Base-by-base conservation (phyloP, 2,329 filamentous ascomycete genomes). In the Beauveria brongniartii region DNA sequence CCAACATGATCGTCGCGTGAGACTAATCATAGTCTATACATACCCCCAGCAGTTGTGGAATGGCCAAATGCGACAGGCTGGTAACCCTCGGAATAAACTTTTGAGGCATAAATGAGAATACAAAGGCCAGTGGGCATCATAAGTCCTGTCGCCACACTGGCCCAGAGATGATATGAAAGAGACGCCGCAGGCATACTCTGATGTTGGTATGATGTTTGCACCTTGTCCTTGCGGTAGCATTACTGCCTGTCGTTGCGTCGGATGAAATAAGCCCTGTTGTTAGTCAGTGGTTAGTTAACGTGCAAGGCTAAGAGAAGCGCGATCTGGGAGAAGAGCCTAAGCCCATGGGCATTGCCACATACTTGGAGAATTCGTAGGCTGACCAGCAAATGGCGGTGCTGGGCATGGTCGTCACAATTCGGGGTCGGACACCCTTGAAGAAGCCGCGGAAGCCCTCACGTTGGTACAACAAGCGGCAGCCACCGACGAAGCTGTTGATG, bases 361-460 rank as follows among this genome's bases (percentile, higher is more conserved):
- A 87, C 85, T 88, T 88, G 67, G 83, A 87, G 64, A 85, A 85
- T 69, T 88, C 85, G 67, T 88, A 88, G 34, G 84, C 84, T 44
- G 85, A 94, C 94, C 94, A 99, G 81, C 94, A 99, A 71, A 99
- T 99, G n/a, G 94, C 94, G 40, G 94, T 99, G 77, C 92, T 97
- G 22, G 94, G 94, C 89, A 97, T 97, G 1, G 94, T 96, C 12
- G 92, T 97, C 64, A 99, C 87, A 53, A 99, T 88, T 69, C 94
- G 83, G 52, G 94, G 94, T 68, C 90, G 87, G 71, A 97, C 84
- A 48, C 94, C 94, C 72, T 95, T 92, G 78, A 97, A 92, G 76
- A 97, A 99, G 3, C 94, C 94, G 61, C 79, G 80, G 69, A 89
- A 81, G 41, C 94, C 94, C 71, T 96, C 93, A 70, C 92, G 86